Base-by-base conservation (phyloP, 176 grass and related monocot species). In the Oryza meridionalis region DNA sequence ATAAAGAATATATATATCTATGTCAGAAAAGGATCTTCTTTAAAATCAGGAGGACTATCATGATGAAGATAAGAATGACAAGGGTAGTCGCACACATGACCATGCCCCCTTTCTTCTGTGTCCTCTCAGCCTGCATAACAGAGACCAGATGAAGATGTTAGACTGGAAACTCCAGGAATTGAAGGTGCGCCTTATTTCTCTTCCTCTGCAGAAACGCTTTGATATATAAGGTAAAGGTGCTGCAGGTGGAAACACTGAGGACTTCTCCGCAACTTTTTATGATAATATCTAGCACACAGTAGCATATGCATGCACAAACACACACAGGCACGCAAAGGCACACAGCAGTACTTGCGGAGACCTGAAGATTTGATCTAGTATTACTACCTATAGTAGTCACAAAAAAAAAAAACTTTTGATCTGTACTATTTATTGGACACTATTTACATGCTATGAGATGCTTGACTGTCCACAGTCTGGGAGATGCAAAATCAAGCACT, bases 1-100 rank as follows among this genome's bases (percentile, higher is more conserved):
- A 29, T 77, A 47, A 86, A 73, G 67, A 83, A 33, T 59, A 42
- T 42, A 42, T 43, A 55, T 51, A 19, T 43, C 24, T 12, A 88
- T 44, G 79, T 98, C 76, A 96, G 88, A 99, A 99, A 69, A 96
- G n/a, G 55, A 92, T 87, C 9, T 84, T 75, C 84, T 96, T 99
- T 72, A 98, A 92, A 77, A 98, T 75, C 62, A 98, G 69, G 70
- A 98, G 96, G 77, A 93, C 83, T 77, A 98, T 91, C 93, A 98
- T 84, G 91, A 98, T 88, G 84, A 99, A 91, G 70, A 92, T 94
- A 72, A 99, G 84, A 88, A 99, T 94, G 65, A 99, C 81, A 19
- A 99, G 96, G 58, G 94, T 90, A 7, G 96, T 94, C 64, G 90
- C 96, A 91, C 96, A 99, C 96, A 92, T 94, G 84, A 99, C 90